Percentiles rank a stretch among this genome's conserved stretches.
Evolutionary conservation across 2,329 filamentous ascomycete genomes (phyloP).

Genomic region (Fusarium concolor): DNA sequence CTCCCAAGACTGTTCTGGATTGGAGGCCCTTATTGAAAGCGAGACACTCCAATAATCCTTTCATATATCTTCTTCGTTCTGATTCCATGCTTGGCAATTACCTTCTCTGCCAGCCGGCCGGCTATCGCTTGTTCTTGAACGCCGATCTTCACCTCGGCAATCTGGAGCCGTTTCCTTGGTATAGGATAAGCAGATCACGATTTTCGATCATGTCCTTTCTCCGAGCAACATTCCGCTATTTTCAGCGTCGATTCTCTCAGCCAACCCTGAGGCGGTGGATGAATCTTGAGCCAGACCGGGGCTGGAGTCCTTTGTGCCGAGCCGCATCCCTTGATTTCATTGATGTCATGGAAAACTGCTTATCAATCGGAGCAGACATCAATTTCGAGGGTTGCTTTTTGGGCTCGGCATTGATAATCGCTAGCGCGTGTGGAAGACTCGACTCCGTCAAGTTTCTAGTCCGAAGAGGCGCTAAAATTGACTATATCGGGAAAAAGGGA

Average conservation of each 20-base stretch:
- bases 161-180: not conserved
- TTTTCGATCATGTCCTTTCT: not conserved
- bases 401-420: not conserved
- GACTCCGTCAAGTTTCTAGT: accelerated
- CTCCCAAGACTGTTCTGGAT: no score
- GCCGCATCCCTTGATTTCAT: not conserved
- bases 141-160: not conserved
- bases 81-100: no score
- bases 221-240: accelerated
- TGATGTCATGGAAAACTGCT: not conserved
- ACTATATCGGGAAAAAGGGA: accelerated
- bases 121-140: no score
- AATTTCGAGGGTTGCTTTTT: not conserved
- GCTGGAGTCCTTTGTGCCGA: not conserved
- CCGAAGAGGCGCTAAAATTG: not conserved
- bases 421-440: not conserved
- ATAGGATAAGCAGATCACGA: accelerated
- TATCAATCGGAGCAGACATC: not conserved
- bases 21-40: no score
- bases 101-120: not conserved
- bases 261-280: accelerated
- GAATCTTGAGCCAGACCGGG: not conserved
- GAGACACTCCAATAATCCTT: no score
- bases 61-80: no score
- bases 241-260: not conserved